A percentile compares a stretch with the other conserved stretches of the same genome.
These are phyloP conservation scores for Plantago coronopus DNA, from an alignment of 305 asterid species.

Conservation along the genomic window DNA sequence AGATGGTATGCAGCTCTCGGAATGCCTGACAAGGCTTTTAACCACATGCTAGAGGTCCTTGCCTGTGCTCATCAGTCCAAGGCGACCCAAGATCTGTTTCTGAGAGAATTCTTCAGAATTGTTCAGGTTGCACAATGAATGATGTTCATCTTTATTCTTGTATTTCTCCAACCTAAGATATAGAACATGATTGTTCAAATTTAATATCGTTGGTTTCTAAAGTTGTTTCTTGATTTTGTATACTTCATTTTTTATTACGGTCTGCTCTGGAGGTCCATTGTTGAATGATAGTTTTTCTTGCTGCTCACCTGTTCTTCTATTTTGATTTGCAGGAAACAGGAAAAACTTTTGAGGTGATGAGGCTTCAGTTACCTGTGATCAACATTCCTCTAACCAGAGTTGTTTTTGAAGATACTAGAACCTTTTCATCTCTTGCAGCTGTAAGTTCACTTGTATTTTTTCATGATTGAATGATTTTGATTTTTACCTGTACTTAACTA, in stretches of 20 bases:
- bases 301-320: conserved; percentile 26
- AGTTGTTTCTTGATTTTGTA: conserved; percentile 14
- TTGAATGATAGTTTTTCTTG: conserved; percentile 14
- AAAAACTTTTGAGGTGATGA: conserved; percentile 65
- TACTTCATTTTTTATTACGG: not conserved
- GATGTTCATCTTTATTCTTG: conserved; percentile 18
- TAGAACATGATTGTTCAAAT: too few relatives aligned
- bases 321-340: conserved; percentile 76
- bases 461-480: conserved; percentile 17
- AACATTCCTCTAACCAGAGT: conserved; percentile 58
- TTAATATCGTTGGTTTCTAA: too few relatives aligned
- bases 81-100: conserved; percentile 80
- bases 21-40: conserved; percentile 78
- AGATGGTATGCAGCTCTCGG: conserved; percentile 98
- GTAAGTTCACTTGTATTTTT: conserved; percentile 48
- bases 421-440: conserved; percentile 82
- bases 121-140: conserved; percentile 55
- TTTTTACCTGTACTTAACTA: not conserved
- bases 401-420: conserved; percentile 88
- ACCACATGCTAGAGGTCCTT: conserved; percentile 80
- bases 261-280: conserved; percentile 20
- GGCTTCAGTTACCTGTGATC: conserved; percentile 88
- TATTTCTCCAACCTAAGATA: conserved; percentile 4
- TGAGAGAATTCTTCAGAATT: conserved; percentile 75
- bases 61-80: conserved; percentile 88